Percentiles rank a stretch among this genome's conserved stretches.
Evolutionary conservation across 2,329 filamentous ascomycete species (phyloP).

Genomic region (Botrytis cinerea): DNA sequence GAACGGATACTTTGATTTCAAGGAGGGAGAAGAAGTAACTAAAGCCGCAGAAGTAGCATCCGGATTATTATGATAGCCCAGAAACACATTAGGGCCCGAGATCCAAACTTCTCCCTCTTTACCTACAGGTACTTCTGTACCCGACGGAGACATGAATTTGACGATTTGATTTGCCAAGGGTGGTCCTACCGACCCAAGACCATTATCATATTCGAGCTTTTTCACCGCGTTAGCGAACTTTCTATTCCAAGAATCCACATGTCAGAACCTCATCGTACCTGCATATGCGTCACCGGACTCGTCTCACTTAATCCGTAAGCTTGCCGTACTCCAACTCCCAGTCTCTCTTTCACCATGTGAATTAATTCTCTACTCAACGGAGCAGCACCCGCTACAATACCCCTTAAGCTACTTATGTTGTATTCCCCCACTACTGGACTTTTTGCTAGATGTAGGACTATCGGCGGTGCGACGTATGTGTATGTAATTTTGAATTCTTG

Average conservation of each 20-base stretch:
- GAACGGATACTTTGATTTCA: conserved; percentile 50
- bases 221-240: background rate
- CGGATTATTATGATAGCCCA: conserved; percentile 57
- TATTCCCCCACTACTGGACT: conserved; percentile 52
- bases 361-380: conserved; percentile 66
- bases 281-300: conserved; percentile 72
- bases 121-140: conserved; percentile 46
- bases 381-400: conserved; percentile 55
- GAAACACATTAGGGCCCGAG: conserved; percentile 61
- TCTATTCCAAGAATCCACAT: background rate
- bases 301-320: conserved; percentile 88
- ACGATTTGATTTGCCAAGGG: conserved; percentile 24
- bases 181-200: conserved; percentile 23
- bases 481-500: conserved; percentile 55
- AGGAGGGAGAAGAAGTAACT: conserved; percentile 65
- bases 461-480: conserved; percentile 57
- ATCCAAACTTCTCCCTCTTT: conserved; percentile 70
- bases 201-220: conserved; percentile 22
- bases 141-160: conserved; percentile 20
- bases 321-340: conserved; percentile 71
- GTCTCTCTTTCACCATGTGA: conserved; percentile 67
- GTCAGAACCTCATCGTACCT: background rate
- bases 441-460: conserved; percentile 61
- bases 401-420: conserved; percentile 53
- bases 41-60: conserved; percentile 59